Evolutionary conservation across 129 eudicot species (phyloP), one percentile per base, ranked within the genome.

Genomic region (Gnaphalium uliginosum): DNA sequence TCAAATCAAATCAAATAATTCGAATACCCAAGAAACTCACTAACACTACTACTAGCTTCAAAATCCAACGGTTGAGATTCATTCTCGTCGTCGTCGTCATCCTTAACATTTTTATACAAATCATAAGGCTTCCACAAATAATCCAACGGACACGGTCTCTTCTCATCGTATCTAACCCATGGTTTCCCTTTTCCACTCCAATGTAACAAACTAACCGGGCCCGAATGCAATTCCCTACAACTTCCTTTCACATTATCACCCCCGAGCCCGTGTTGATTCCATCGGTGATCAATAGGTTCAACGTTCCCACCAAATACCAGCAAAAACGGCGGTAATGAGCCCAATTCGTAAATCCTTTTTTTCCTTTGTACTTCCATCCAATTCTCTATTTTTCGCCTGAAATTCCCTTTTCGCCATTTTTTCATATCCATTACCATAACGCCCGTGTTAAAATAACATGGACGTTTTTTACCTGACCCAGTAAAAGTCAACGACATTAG

Each of bases 111-210:
- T 70, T 72, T 82, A 48, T 54, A 86, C 75, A 93, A 41, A 93
- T 93, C 98, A 29, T 93, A 93, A 8, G 96, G 96, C 84, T 86
- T 84, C 98, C 98, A 93, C 30, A 93, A 76, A 86, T 81, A 76
- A 93, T 93, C 98, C 95, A 93, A 90, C 79, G 98, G 98, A 82
- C 98, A 93, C 0, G 96, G 89, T 46, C 83, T 82, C 76, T 72
- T 84, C 81, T 85, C 96, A 71, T 90, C 98, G 10, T 84, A 77
- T 65, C 98, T 41, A 15, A 85, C 95, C 98, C 98, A 93, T 6
- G 98, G 98, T 83, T 93, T 93, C 57, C 98, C 96, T 61, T 93
- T 93, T 3, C 96, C 98, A 27, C 87, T 80, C 98, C 98, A 93
- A 79, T 93, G 98, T 41, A 93, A 75, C 87, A 93, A 83, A 69